Conservation (phyloP, 2,329 filamentous ascomycete species). For the Aspergillus flavus region DNA sequence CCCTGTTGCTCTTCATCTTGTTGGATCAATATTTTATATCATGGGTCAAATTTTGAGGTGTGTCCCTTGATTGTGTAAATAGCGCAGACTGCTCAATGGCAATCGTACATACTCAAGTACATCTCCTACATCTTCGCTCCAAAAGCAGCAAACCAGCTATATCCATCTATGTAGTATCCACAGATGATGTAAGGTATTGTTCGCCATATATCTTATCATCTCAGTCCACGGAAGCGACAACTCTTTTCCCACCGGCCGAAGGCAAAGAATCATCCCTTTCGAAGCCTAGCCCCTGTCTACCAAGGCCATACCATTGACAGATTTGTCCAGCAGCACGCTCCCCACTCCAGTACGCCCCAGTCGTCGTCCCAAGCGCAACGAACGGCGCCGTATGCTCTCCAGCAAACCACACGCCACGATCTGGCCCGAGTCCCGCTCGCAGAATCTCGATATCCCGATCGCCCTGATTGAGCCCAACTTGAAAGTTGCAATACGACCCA, state of each 20-base stretch:
- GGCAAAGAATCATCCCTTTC: slow-evolving; percentile 38
- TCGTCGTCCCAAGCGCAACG: slow-evolving; percentile 82
- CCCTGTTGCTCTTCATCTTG: slow-evolving; percentile 13
- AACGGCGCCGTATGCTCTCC: slow-evolving; percentile 92
- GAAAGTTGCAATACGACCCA: slow-evolving; percentile 85
- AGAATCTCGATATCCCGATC: slow-evolving; percentile 70
- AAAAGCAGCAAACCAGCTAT: background rate
- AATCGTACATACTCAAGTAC: background rate
- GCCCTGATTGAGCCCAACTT: slow-evolving; percentile 69
- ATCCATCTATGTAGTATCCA: background rate
- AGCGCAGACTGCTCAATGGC: background rate
- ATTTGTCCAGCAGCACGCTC: slow-evolving; percentile 70
- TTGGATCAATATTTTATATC: slow-evolving; percentile 4
- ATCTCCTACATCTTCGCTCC: background rate
- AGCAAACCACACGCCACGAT: slow-evolving; percentile 77
- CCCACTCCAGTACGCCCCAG: slow-evolving; percentile 90
- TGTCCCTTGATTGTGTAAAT: slow-evolving; percentile 6
- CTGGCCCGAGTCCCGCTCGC: slow-evolving; percentile 52
- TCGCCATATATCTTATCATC: background rate
- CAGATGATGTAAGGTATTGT: background rate
- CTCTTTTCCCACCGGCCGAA: slow-evolving; percentile 19
- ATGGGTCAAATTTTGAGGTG: background rate
- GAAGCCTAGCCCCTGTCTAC: slow-evolving; percentile 23
- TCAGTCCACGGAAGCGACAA: background rate
- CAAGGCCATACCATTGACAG: slow-evolving; percentile 31